Percentiles rank a stretch among this genome's conserved stretches.
Conservation (phyloP, 768 basidiomycete species). For the Hemileccinum impolitum region DNA sequence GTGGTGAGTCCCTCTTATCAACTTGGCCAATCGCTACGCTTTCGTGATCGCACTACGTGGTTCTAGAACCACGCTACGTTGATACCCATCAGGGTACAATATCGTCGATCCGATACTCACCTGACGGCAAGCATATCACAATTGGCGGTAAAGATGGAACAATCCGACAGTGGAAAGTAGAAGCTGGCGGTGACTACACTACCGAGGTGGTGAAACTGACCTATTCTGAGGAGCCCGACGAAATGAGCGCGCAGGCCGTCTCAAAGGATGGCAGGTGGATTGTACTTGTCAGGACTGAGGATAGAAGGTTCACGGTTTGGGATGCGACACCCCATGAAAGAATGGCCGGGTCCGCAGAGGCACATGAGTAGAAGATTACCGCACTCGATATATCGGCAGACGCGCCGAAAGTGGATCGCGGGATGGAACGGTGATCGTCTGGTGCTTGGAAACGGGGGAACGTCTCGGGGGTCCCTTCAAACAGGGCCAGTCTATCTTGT, state of each 20-base stretch:
- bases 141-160: constrained; percentile 5
- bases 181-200: background rate
- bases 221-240: background rate
- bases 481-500: constrained; percentile 7
- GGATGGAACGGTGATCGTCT: constrained; percentile 20
- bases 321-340: constrained; percentile 4
- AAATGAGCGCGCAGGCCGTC: background rate
- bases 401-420: constrained; percentile 17
- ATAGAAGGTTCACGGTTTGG: constrained; percentile 9
- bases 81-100: background rate
- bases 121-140: constrained; percentile 8
- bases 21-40: background rate
- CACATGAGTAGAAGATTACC: constrained; percentile 14
- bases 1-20: background rate
- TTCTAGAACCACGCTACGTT: constrained; percentile 5
- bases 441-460: constrained; percentile 16
- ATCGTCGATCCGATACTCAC: constrained; percentile 11
- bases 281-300: background rate
- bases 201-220: background rate
- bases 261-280: constrained; percentile 21
- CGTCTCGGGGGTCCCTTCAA: constrained; percentile 17
- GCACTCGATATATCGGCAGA: constrained; percentile 21
- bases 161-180: constrained; percentile 8
- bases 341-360: constrained; percentile 6
- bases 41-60: background rate